Conservation (phyloP, 2,329 filamentous ascomycete species). For the Colletotrichum lini region DNA sequence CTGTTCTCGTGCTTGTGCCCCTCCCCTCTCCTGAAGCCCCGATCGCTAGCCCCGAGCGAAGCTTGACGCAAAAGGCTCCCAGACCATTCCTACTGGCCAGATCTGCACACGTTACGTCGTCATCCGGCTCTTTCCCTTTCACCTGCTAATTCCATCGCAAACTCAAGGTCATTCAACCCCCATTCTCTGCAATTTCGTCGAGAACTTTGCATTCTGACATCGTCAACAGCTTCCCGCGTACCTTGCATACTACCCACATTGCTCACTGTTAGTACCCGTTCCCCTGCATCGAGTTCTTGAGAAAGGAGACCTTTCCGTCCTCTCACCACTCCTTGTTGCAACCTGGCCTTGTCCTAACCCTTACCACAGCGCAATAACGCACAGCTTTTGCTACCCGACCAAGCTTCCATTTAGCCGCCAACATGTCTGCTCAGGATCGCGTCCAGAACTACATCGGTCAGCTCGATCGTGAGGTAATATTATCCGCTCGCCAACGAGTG, state of each 20-base stretch:
- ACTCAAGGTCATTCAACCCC: slow-evolving; percentile 38
- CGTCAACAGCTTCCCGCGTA: slow-evolving; percentile 31
- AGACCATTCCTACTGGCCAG: slow-evolving; percentile 40
- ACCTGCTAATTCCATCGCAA: slow-evolving; percentile 43
- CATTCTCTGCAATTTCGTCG: slow-evolving; percentile 27
- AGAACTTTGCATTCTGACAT: slow-evolving; percentile 35
- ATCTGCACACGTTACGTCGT: slow-evolving; percentile 45
- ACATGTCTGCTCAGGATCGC: slow-evolving; percentile 83
- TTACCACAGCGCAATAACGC: slow-evolving; percentile 40
- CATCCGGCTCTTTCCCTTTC: slow-evolving; percentile 40
- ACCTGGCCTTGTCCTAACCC: slow-evolving; percentile 40
- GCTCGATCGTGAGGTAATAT: slow-evolving; percentile 84
- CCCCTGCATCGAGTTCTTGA: slow-evolving; percentile 10
- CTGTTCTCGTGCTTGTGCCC: slow-evolving; percentile 41
- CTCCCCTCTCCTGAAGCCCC: slow-evolving; percentile 43
- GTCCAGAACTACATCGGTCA: slow-evolving; percentile 82
- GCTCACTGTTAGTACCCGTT: slow-evolving; percentile 32
- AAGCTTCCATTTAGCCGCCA: slow-evolving; percentile 50
- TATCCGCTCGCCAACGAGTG: neutral
- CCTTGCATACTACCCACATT: slow-evolving; percentile 13
- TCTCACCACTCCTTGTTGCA: slow-evolving; percentile 26
- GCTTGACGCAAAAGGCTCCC: slow-evolving; percentile 43
- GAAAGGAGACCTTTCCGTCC: neutral
- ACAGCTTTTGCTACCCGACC: slow-evolving; percentile 42
- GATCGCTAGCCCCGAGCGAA: slow-evolving; percentile 38